These are phyloP conservation scores for Extremus antarcticus DNA, from an alignment of 495 filamentous ascomycete genomes.

Conservation along the genomic window DNA sequence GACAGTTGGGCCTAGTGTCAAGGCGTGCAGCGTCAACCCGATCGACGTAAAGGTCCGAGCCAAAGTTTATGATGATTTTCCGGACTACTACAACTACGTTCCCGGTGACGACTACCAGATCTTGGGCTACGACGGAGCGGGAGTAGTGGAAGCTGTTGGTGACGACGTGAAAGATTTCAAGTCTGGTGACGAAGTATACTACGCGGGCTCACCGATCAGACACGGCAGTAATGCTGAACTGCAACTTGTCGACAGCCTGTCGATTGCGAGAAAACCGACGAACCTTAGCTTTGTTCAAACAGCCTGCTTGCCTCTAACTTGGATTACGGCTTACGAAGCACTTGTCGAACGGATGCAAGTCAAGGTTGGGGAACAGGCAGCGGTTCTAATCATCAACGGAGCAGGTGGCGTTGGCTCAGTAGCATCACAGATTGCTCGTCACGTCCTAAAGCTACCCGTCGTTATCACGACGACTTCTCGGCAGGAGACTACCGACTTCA, in stretches of 20 bases:
- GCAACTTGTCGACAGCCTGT: slow-evolving; percentile 22
- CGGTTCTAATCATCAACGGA: slow-evolving; percentile 27
- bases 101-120: slow-evolving; percentile 22
- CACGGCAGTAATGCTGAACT: slow-evolving; percentile 26
- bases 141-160: slow-evolving; percentile 15
- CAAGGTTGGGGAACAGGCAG: slow-evolving; percentile 23
- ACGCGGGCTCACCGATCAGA: slow-evolving; percentile 23
- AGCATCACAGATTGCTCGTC: slow-evolving; percentile 20
- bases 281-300: slow-evolving; percentile 24
- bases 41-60: slow-evolving; percentile 30
- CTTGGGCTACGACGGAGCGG: slow-evolving; percentile 23
- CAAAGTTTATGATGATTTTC: slow-evolving; percentile 30
- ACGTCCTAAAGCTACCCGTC: slow-evolving; percentile 22
- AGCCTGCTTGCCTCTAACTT: slow-evolving; percentile 30
- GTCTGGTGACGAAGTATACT: slow-evolving; percentile 29
- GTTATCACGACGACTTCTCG: slow-evolving; percentile 30
- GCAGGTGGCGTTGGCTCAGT: slow-evolving; percentile 20
- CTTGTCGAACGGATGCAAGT: slow-evolving; percentile 31
- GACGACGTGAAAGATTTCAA: slow-evolving; percentile 21
- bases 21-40: slow-evolving; percentile 28
- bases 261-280: slow-evolving; percentile 24
- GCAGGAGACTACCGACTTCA: slow-evolving; percentile 22
- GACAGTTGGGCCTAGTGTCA: slow-evolving; percentile 7
- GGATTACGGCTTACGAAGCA: slow-evolving; percentile 30
- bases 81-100: slow-evolving; percentile 26